Evolutionary conservation across 192 early-diverging fungal genomes (phyloP).

Genomic region (Coemansia sp.): DNA sequence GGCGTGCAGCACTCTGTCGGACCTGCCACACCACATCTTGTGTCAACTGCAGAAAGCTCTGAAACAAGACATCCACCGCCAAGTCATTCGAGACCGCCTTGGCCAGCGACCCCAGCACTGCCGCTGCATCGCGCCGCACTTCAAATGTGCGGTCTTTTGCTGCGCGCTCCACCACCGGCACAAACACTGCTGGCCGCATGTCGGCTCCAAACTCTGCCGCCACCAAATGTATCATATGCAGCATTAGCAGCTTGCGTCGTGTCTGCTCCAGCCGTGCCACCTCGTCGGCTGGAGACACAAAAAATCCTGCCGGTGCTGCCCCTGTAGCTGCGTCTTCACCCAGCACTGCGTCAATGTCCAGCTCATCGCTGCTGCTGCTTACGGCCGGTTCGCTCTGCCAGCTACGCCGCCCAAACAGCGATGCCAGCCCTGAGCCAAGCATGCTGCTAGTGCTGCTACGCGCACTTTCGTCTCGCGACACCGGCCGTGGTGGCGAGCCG

Average conservation of each 20-base stretch:
- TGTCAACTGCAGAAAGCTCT: slow-evolving; percentile 34
- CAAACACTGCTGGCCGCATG: slow-evolving; percentile 54
- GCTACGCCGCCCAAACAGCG: slow-evolving; percentile 40
- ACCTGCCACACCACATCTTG: slow-evolving; percentile 56
- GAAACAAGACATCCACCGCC: slow-evolving; percentile 48
- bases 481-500: slow-evolving; percentile 1
- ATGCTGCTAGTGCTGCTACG: background rate
- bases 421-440: slow-evolving; percentile 26
- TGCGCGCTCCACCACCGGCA: slow-evolving; percentile 51
- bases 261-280: slow-evolving; percentile 42
- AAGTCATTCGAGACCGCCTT: slow-evolving; percentile 47
- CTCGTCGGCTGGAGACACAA: slow-evolving; percentile 42
- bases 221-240: slow-evolving; percentile 53
- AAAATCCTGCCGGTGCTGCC: slow-evolving; percentile 11
- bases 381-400: slow-evolving; percentile 17
- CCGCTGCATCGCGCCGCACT: slow-evolving; percentile 54
- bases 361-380: background rate
- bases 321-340: background rate
- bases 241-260: slow-evolving; percentile 50
- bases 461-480: background rate
- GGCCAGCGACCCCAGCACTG: slow-evolving; percentile 47
- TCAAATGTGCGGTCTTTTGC: slow-evolving; percentile 43
- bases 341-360: slow-evolving; percentile 4
- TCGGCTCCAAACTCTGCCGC: slow-evolving; percentile 41
- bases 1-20: slow-evolving; percentile 45